Evolutionary conservation across 441 rosid species (phyloP).

Genomic region (Eutrema salsugineum): DNA sequence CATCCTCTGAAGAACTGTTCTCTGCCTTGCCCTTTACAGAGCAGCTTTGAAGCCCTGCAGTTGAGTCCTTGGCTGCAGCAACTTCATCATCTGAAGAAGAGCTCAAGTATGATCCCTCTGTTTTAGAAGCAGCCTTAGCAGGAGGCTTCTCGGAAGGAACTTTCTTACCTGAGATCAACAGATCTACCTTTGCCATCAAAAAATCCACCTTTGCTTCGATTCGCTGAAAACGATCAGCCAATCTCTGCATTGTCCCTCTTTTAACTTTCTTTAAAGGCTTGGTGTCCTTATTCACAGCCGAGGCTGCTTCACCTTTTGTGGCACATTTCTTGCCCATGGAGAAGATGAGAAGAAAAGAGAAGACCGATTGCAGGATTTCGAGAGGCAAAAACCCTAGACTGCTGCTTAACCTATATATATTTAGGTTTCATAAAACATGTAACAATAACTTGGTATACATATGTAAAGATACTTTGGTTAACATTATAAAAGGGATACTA

Average conservation of each 20-base stretch:
- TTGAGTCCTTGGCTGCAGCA: not conserved
- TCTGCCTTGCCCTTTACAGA: slow-evolving; percentile 19
- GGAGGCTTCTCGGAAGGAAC: slow-evolving; percentile 23
- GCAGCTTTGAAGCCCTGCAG: too few species aligned
- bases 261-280: slow-evolving; percentile 69
- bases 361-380: not conserved
- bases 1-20: slow-evolving; percentile 15
- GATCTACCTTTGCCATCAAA: slow-evolving; percentile 33
- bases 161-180: slow-evolving; percentile 1
- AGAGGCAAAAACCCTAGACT: slow-evolving; percentile 13
- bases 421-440: not conserved
- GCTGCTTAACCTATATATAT: slow-evolving; percentile 16
- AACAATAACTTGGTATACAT: not conserved
- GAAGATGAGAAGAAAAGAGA: not conserved
- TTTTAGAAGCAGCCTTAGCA: too few species aligned
- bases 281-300: slow-evolving; percentile 17
- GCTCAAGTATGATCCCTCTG: too few species aligned
- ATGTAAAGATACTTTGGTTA: not conserved
- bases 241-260: slow-evolving; percentile 29
- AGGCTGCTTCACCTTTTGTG: slow-evolving; percentile 50
- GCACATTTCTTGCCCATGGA: slow-evolving; percentile 76
- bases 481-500: not conserved
- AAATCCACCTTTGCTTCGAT: not conserved
- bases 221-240: not conserved
- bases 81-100: too few species aligned